Evolutionary conservation across 1,139 yeast species (phyloP).

Genomic region (Petasospora fabianii): DNA sequence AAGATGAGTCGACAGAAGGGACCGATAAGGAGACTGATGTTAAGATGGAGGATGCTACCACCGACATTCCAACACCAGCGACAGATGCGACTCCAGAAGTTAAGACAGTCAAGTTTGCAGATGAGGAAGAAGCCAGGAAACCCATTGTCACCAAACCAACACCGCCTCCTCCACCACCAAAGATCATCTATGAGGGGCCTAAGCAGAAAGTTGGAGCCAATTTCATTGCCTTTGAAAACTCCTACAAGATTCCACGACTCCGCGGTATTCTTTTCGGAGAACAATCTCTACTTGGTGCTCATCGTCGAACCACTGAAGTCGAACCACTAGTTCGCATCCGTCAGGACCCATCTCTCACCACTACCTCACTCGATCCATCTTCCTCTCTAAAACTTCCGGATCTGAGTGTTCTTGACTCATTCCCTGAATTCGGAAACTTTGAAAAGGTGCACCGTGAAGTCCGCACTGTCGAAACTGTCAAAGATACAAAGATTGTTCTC

Average conservation of each 20-base stretch:
- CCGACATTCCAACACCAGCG: not conserved
- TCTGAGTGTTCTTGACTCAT: slow-evolving; percentile 49
- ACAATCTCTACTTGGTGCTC: slow-evolving; percentile 50
- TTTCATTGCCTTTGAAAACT: slow-evolving; percentile 41
- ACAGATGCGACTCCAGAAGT: slow-evolving; percentile 3
- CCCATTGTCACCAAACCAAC: not conserved
- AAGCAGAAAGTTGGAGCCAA: slow-evolving; percentile 53
- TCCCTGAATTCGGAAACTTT: slow-evolving; percentile 65
- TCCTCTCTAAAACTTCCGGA: slow-evolving; percentile 23
- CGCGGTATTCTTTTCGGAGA: slow-evolving; percentile 56
- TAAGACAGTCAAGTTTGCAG: slow-evolving; percentile 9
- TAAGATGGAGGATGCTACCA: slow-evolving; percentile 1
- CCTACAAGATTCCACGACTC: slow-evolving; percentile 34
- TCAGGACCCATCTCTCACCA: slow-evolving; percentile 5
- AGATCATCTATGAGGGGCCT: slow-evolving; percentile 56
- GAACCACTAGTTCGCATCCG: slow-evolving; percentile 49
- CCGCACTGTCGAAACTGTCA: slow-evolving; percentile 37
- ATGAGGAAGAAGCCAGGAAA: slow-evolving; percentile 5
- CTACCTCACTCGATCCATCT: slow-evolving; percentile 2
- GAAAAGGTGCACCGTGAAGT: slow-evolving; percentile 44
- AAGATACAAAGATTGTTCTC: slow-evolving; percentile 44
- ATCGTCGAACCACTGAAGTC: slow-evolving; percentile 50
- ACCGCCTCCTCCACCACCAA: slow-evolving; percentile 11
- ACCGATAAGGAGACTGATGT: not conserved
- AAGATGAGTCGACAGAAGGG: not conserved